Evolutionary conservation across 805 yeast genomes (phyloP).

Genomic region (Phaffomyces thermotolerans): DNA sequence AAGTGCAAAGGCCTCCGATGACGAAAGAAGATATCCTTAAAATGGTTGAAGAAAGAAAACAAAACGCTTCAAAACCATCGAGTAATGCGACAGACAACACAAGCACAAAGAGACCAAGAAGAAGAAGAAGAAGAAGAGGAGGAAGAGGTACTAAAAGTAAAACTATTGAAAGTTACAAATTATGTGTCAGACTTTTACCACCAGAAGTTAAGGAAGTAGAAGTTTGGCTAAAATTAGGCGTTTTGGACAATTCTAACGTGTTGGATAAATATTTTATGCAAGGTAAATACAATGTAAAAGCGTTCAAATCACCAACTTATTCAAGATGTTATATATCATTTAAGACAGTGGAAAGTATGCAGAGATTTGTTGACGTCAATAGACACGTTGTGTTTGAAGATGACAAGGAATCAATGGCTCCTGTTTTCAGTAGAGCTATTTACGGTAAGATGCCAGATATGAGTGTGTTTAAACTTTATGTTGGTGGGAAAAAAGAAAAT

Average conservation of each 20-base stretch:
- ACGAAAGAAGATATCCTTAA: too few species aligned
- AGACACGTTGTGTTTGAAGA: constrained; percentile 16
- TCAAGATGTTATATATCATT: constrained; percentile 38
- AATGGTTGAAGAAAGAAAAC: too few species aligned
- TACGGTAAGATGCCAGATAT: constrained; percentile 25
- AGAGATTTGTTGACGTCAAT: constrained; percentile 23
- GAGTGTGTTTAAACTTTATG: background rate
- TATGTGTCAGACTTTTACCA: constrained; percentile 37
- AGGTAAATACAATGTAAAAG: constrained; percentile 33
- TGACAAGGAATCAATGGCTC: constrained; percentile 25
- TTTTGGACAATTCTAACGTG: background rate
- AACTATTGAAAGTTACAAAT: constrained; percentile 12
- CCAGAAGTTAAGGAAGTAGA: constrained; percentile 28
- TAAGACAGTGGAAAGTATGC: constrained; percentile 22
- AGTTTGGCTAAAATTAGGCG: constrained; percentile 21
- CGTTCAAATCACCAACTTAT: constrained; percentile 32
- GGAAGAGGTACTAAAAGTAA: too few species aligned
- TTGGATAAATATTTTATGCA: constrained; percentile 30
- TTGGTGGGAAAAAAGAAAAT: background rate
- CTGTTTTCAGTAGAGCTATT: constrained; percentile 31
- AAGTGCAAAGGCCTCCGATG: too few species aligned
- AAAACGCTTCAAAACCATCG: background rate
- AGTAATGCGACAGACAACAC: background rate
- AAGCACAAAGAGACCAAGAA: background rate
- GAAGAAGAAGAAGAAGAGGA: background rate